Evolutionary conservation across 2,329 filamentous ascomycete genomes (phyloP).

Genomic region (Paraphaeosphaeria minitans): DNA sequence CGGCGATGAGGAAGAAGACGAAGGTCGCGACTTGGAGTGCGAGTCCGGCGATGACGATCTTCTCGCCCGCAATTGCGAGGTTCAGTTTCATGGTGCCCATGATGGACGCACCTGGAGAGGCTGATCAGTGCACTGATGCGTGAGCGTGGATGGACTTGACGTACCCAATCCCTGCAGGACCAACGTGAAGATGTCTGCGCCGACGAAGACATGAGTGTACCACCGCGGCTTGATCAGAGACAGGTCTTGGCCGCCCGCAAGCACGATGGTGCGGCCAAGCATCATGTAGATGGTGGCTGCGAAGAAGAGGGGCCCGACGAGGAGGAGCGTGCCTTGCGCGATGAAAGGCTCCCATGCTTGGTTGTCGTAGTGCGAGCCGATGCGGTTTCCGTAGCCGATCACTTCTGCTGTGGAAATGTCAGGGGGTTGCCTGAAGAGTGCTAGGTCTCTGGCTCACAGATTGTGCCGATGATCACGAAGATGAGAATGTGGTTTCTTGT

Average conservation of each 20-base stretch:
- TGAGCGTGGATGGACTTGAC: constrained; percentile 2
- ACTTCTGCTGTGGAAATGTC: constrained; percentile 43
- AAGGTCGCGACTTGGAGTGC: constrained; percentile 43
- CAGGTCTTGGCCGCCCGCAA: constrained; percentile 31
- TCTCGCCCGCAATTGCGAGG: constrained; percentile 38
- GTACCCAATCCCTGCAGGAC: constrained; percentile 38
- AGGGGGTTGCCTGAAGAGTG: not conserved
- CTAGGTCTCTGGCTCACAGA: constrained; percentile 24
- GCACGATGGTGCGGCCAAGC: constrained; percentile 47
- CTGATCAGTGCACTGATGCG: constrained; percentile 6
- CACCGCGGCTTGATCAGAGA: constrained; percentile 34
- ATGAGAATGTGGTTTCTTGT: constrained; percentile 27
- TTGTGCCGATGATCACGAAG: constrained; percentile 33
- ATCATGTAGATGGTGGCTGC: constrained; percentile 56
- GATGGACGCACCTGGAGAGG: constrained; percentile 30
- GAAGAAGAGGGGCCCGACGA: constrained; percentile 54
- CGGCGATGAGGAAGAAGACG: constrained; percentile 35
- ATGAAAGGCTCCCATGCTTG: constrained; percentile 48
- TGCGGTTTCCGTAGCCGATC: constrained; percentile 49
- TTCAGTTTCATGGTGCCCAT: constrained; percentile 43
- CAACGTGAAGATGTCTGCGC: constrained; percentile 36
- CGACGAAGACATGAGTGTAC: constrained; percentile 37
- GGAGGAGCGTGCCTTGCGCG: constrained; percentile 48
- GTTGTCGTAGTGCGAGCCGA: constrained; percentile 45
- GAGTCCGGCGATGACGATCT: constrained; percentile 42